Evolutionary conservation across 2,329 filamentous ascomycete genomes (phyloP), one percentile per base, ranked within the genome.

Genomic region (Polytolypa hystricis): DNA sequence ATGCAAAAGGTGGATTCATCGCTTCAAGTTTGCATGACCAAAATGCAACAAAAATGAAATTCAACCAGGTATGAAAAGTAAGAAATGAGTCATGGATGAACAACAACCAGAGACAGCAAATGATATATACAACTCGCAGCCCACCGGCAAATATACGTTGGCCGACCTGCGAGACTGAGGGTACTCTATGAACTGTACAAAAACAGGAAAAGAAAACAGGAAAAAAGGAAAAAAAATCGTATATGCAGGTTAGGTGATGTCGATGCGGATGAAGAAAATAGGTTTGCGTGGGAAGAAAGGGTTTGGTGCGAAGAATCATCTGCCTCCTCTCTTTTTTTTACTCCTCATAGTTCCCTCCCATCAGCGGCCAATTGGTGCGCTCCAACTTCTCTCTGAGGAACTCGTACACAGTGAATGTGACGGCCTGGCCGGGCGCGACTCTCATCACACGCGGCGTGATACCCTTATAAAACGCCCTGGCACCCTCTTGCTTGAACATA

Each of bases 401-500:
- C 60, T 87, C 82, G 59, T 87, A 87, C 47, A 87, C 81, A 2
- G 62, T 79, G 49, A 81, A 81, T 2, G 77, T 81, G 30, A 81
- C 77, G 12, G 78, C 91, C 69, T 98, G 91, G 31, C 91, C 91
- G 5, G 91, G 91, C 17, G 91, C 91, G 37, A 98, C 91, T 54
- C 91, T 78, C 86, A 96, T 96, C 49, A 98, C 83, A 51, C 91
- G 77, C 5, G 91, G 91, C 31, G 91, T 98, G 63, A 98, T 98
- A 52, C 91, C 91, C 73, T 96, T 96, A 71, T 94, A 98, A 66
- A 98, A 98, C 32, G 91, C 91, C 52, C 85, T 79, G 49, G 89
- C 70, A 23, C 91, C 91, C 65, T 98, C 91, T 66, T 93, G 84
- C 79, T 77, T 83, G 67, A 87, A 87, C 84, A 89, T 91, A 46